Percentiles rank a stretch among this genome's conserved stretches.
Conservation (phyloP, 768 basidiomycete genomes). For the Xerocomellus amylosporus region DNA sequence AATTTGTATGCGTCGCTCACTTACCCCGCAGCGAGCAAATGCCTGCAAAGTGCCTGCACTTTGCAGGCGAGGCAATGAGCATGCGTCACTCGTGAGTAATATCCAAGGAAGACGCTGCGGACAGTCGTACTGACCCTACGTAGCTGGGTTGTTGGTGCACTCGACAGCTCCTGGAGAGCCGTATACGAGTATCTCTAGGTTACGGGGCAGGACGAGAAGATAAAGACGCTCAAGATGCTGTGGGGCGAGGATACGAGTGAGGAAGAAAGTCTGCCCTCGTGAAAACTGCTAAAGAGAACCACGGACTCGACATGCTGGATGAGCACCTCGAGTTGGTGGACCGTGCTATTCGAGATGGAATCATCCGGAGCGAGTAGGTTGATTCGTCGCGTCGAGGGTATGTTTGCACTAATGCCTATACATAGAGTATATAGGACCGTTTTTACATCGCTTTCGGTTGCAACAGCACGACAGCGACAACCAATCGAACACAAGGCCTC, state of each 20-base stretch:
- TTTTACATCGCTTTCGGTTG: too few species aligned
- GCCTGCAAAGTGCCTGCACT: constrained; percentile 4
- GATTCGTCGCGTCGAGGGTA: not conserved
- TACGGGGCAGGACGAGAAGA: constrained; percentile 8
- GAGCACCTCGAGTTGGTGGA: constrained; percentile 2
- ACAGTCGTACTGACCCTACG: not conserved
- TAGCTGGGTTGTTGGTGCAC: constrained; percentile 39
- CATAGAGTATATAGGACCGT: too few species aligned
- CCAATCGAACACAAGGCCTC: too few species aligned
- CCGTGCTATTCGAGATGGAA: not conserved
- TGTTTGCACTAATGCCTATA: not conserved
- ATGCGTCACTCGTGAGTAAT: constrained; percentile 35
- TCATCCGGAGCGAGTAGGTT: not conserved
- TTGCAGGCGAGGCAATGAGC: constrained; percentile 27
- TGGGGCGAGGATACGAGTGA: constrained; percentile 36
- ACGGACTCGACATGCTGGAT: not conserved
- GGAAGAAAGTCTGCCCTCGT: not conserved
- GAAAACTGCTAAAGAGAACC: not conserved
- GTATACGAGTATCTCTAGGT: constrained; percentile 27
- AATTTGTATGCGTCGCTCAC: constrained; percentile 31
- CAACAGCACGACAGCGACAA: too few species aligned
- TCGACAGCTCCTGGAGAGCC: constrained; percentile 37
- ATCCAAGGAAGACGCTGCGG: not conserved
- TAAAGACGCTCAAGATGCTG: constrained; percentile 13
- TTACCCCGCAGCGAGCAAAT: constrained; percentile 26